Percentiles rank a stretch among this genome's conserved stretches.
phyloP scores from a whole-genome alignment of 352 stramenopile genomes.

The Phytophthora brassicae region DNA sequence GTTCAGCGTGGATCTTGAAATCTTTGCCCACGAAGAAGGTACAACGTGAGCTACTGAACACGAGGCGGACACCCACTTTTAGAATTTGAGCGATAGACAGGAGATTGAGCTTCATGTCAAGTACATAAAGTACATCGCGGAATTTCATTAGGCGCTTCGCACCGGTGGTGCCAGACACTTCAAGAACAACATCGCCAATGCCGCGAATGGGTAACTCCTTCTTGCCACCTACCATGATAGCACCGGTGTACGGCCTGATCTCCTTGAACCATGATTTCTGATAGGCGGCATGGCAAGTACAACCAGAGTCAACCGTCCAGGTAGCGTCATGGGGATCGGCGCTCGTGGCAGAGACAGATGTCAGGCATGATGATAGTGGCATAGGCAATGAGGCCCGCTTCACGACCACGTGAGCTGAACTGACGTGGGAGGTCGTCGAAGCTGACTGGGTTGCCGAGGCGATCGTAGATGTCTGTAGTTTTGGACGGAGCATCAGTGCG shows the following conservation, averaged over 20 bases:
- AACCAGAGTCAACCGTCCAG: conserved; percentile 24
- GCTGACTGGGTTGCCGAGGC: conserved; percentile 4
- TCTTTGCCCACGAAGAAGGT: conserved; percentile 6
- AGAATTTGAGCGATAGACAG: conserved; percentile 5
- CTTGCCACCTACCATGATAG: conserved; percentile 20
- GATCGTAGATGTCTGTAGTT: not conserved
- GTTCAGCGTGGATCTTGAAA: not conserved
- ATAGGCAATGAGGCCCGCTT: conserved; percentile 6
- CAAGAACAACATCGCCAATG: conserved; percentile 2
- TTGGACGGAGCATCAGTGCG: not conserved
- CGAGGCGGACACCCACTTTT: conserved; percentile 1
- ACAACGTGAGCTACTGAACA: not conserved
- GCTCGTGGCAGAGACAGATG: not conserved
- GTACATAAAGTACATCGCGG: conserved; percentile 1
- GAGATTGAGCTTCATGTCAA: conserved; percentile 17
- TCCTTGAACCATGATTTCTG: conserved; percentile 13
- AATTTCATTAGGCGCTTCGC: not conserved
- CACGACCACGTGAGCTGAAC: not conserved
- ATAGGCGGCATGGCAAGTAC: conserved; percentile 4
- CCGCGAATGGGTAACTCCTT: conserved; percentile 6
- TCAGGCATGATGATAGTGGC: not conserved
- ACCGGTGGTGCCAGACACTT: not conserved
- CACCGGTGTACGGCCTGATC: not conserved
- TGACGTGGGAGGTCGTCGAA: not conserved
- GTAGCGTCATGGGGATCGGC: not conserved